phyloP scores from a whole-genome alignment of 2,329 filamentous ascomycete species.

The Ascomycota sp. region DNA sequence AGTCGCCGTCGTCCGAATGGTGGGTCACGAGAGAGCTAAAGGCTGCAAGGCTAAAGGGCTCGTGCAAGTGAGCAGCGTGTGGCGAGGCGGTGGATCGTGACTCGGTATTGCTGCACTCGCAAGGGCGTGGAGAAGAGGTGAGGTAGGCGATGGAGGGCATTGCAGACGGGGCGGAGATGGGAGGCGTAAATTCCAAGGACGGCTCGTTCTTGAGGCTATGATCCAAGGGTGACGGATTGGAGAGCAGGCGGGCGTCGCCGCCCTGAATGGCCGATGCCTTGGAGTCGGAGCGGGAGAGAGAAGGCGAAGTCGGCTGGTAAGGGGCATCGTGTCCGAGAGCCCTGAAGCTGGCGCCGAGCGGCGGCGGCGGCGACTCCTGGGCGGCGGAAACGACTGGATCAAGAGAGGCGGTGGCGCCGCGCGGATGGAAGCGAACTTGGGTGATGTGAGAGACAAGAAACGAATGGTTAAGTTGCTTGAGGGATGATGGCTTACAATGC shows the following conservation, averaged over 20 bases:
- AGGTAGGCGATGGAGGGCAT: constrained; percentile 2
- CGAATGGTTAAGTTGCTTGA: no score
- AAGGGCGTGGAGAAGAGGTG: constrained; percentile 1
- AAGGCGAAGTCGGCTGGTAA: no score
- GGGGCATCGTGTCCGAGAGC: background rate
- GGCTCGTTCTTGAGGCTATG: background rate
- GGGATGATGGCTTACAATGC: constrained; percentile 10
- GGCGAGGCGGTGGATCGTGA: background rate
- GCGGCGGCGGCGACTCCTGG: no score
- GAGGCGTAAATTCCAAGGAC: background rate
- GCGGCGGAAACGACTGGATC: background rate
- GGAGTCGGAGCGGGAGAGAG: no score
- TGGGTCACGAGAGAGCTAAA: background rate
- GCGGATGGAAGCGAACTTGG: constrained; percentile 6
- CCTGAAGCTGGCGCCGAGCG: background rate
- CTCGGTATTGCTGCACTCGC: background rate
- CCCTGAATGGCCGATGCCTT: background rate
- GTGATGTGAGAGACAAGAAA: background rate
- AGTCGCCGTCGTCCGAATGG: background rate
- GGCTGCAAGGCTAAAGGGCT: background rate
- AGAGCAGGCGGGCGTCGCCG: background rate
- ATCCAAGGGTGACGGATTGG: background rate
- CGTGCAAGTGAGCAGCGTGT: background rate
- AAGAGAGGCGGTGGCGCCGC: constrained; percentile 2
- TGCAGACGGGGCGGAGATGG: background rate